phyloP scores from a whole-genome alignment of 108 stramenopile genomes.

The Skeletonema marinoi region DNA sequence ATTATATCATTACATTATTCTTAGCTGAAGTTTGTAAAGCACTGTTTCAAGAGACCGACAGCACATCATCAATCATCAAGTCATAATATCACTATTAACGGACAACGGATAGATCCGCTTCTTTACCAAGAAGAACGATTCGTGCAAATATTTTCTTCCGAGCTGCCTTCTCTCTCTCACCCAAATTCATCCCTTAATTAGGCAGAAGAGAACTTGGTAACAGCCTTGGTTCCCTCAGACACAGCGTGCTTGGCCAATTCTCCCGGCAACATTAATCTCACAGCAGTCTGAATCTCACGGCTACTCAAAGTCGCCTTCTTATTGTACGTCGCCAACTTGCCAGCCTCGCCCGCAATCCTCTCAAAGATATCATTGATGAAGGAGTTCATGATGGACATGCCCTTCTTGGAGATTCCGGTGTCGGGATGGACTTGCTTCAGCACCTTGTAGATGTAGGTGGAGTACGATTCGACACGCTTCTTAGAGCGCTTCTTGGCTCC shows the following conservation, averaged over 20 bases:
- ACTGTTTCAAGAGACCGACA: too few relatives aligned
- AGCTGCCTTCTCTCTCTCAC: too few relatives aligned
- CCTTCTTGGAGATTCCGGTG: conserved; percentile 93
- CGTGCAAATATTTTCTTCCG: too few relatives aligned
- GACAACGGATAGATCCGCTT: too few relatives aligned
- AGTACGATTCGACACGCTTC: conserved; percentile 86
- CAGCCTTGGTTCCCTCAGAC: conserved; percentile 11
- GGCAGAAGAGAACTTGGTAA: conserved; percentile 4
- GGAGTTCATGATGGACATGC: conserved; percentile 95
- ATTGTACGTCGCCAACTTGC: conserved; percentile 15
- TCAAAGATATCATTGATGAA: conserved; percentile 68
- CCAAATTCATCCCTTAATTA: neutral
- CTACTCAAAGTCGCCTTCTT: conserved; percentile 82
- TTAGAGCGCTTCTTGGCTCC: conserved; percentile 46
- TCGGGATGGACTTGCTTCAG: conserved; percentile 74
- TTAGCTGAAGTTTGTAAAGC: too few relatives aligned
- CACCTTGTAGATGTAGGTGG: conserved; percentile 61
- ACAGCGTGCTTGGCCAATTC: conserved; percentile 93
- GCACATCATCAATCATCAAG: too few relatives aligned
- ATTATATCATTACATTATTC: too few relatives aligned
- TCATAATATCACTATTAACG: too few relatives aligned
- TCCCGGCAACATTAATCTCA: conserved; percentile 63
- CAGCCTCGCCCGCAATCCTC: conserved; percentile 81
- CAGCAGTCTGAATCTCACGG: conserved; percentile 67
- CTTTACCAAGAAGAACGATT: too few relatives aligned